Percentiles rank a stretch among this genome's conserved stretches.
Conservation (phyloP, 2,329 filamentous ascomycete species). For the Stagonosporopsis cucurbitacearum region DNA sequence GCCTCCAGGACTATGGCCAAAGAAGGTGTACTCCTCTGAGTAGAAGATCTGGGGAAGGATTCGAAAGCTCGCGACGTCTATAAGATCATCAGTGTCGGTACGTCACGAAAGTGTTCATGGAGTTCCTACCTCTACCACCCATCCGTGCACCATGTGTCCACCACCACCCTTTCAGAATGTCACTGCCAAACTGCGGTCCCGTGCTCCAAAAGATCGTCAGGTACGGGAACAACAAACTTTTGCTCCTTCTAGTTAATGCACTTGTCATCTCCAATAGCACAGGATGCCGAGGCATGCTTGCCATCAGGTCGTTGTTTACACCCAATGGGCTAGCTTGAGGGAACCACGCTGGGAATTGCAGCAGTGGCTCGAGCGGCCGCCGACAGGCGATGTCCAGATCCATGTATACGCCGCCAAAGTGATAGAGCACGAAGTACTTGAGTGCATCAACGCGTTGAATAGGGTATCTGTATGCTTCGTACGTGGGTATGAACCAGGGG, state of each 20-base stretch:
- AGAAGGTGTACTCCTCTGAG: constrained; percentile 40
- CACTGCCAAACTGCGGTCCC: constrained; percentile 36
- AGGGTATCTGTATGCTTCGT: constrained; percentile 31
- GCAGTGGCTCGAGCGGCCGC: constrained; percentile 24
- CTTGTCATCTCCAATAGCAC: constrained; percentile 29
- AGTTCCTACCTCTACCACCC: background rate
- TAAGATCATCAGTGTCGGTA: background rate
- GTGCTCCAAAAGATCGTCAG: constrained; percentile 42
- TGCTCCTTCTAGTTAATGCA: constrained; percentile 17
- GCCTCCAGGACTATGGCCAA: constrained; percentile 39
- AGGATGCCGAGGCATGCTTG: constrained; percentile 28
- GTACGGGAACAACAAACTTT: constrained; percentile 32
- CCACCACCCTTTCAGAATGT: constrained; percentile 35
- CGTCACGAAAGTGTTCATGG: too few relatives aligned
- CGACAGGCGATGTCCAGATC: constrained; percentile 35
- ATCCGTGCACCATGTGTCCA: background rate
- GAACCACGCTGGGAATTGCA: constrained; percentile 29
- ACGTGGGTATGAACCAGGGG: constrained; percentile 29
- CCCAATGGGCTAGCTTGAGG: constrained; percentile 28
- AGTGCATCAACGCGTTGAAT: constrained; percentile 37
- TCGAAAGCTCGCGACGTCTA: constrained; percentile 20
- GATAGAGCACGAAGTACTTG: constrained; percentile 34
- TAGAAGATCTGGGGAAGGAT: constrained; percentile 38
- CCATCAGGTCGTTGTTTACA: constrained; percentile 35
- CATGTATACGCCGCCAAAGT: constrained; percentile 37